Percentiles rank a stretch among this genome's conserved stretches.
phyloP scores from a whole-genome alignment of 1,139 yeast species.

The Blastobotrys proliferans region DNA sequence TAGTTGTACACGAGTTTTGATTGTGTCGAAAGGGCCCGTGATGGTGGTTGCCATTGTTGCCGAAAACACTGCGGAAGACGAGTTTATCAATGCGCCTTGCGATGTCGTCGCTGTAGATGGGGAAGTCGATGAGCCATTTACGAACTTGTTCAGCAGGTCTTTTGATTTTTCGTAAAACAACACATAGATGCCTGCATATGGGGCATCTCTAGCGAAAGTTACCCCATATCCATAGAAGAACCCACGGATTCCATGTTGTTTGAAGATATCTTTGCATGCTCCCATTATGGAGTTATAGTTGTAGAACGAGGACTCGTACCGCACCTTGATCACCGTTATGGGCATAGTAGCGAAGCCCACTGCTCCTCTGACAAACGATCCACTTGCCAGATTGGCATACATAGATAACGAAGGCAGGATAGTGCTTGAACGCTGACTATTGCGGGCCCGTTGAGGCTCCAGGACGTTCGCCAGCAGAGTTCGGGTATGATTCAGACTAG shows the following conservation, averaged over 20 bases:
- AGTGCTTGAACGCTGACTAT: conserved; percentile 24
- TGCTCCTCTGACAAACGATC: conserved; percentile 72
- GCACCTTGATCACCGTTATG: conserved; percentile 85
- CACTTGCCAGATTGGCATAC: conserved; percentile 66
- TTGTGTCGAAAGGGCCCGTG: conserved; percentile 94
- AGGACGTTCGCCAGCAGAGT: conserved; percentile 29
- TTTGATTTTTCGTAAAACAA: conserved; percentile 77
- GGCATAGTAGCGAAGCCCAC: conserved; percentile 97
- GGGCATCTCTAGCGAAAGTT: conserved; percentile 87
- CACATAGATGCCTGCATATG: conserved; percentile 92
- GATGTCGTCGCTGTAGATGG: conserved; percentile 14
- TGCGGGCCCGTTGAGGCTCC: background rate
- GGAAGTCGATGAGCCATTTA: background rate
- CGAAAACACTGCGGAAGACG: conserved; percentile 23
- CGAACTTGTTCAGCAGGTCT: conserved; percentile 34
- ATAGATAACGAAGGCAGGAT: conserved; percentile 68
- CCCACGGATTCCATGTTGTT: conserved; percentile 52
- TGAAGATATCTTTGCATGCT: conserved; percentile 57
- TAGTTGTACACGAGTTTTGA: conserved; percentile 87
- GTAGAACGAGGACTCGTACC: conserved; percentile 73
- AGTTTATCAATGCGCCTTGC: conserved; percentile 22
- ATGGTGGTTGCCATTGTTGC: conserved; percentile 73
- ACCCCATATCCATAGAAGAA: conserved; percentile 87
- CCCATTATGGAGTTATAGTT: conserved; percentile 60
- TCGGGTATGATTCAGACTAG: conserved; percentile 63